A percentile compares a stretch with the other conserved stretches of the same genome.
These are phyloP conservation scores for Aphanomyces stellatus DNA, from an alignment of 352 stramenopile species.

Conservation along the genomic window DNA sequence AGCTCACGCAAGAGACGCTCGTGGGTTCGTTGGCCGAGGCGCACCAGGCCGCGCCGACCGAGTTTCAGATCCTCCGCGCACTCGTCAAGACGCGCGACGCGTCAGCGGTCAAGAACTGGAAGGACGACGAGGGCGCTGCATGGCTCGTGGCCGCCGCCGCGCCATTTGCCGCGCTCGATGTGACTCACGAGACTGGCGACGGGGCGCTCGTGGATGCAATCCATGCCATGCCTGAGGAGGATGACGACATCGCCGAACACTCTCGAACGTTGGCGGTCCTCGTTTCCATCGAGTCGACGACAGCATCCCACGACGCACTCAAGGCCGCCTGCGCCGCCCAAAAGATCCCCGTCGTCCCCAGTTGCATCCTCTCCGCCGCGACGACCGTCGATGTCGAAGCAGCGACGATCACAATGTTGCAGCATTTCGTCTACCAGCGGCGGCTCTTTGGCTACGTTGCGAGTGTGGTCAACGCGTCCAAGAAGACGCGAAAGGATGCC, in stretches of 20 bases:
- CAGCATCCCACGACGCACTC: neutral
- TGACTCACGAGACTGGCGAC: neutral
- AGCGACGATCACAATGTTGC: conserved; percentile 14
- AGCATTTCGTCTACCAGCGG: conserved; percentile 7
- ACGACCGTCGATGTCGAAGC: neutral
- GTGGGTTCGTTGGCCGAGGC: neutral
- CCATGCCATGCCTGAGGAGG: neutral
- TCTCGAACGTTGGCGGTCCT: neutral
- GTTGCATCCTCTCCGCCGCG: neutral
- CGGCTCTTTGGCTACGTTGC: neutral
- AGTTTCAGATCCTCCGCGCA: conserved; percentile 13
- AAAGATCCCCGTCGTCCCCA: neutral
- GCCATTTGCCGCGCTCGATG: neutral
- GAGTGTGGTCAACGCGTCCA: neutral
- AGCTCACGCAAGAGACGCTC: neutral
- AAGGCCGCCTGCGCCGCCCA: neutral
- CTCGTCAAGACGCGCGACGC: neutral
- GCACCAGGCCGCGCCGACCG: neutral
- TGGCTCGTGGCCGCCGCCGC: neutral
- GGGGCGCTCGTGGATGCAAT: neutral
- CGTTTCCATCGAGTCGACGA: neutral
- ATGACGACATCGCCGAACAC: too few relatives aligned
- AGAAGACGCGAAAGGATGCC: neutral
- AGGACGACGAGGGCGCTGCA: neutral
- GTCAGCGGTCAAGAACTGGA: neutral